phyloP scores from a whole-genome alignment of 805 yeast genomes.

The Metschnikowia kunwiensis region DNA sequence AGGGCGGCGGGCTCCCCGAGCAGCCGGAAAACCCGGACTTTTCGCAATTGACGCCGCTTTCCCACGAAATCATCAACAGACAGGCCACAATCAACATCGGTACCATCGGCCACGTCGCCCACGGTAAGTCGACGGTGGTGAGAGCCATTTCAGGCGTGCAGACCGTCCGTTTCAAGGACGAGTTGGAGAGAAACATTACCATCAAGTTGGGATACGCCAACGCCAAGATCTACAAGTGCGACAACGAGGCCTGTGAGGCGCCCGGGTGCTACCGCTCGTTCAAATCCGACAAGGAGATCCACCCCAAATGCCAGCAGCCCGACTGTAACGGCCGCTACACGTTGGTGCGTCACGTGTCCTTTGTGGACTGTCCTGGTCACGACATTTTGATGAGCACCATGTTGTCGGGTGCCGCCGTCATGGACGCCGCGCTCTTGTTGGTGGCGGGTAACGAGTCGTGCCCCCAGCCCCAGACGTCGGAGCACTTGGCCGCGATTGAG shows the following conservation, averaged over 20 bases:
- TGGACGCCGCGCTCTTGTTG: slow-evolving; percentile 97
- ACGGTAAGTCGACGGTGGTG: slow-evolving; percentile 91
- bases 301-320: slow-evolving; percentile 85
- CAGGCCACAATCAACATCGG: slow-evolving; percentile 99
- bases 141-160: slow-evolving; percentile 98
- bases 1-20: slow-evolving; percentile 97
- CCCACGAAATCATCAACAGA: slow-evolving; percentile 95
- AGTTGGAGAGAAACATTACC: slow-evolving; percentile 97
- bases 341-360: slow-evolving; percentile 93
- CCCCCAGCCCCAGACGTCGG: slow-evolving; percentile 99
- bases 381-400: slow-evolving; percentile 99
- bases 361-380: slow-evolving; percentile 99
- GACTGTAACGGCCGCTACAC: slow-evolving; percentile 89
- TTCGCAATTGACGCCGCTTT: slow-evolving; percentile 72
- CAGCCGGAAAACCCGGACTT: slow-evolving; percentile 92
- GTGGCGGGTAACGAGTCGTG: slow-evolving; percentile 99
- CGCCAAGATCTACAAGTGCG: slow-evolving; percentile 95
- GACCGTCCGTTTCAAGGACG: slow-evolving; percentile 98
- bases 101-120: slow-evolving; percentile 94
- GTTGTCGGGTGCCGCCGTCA: slow-evolving; percentile 99
- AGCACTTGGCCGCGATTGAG: slow-evolving; percentile 98
- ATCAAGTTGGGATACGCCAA: slow-evolving; percentile 98
- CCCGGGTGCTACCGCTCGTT: slow-evolving; percentile 95
- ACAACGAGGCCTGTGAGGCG: slow-evolving; percentile 78
- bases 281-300: slow-evolving; percentile 90